Conservation (phyloP, 1,139 yeast species). For the Kurtzmaniella quercitrusa region DNA sequence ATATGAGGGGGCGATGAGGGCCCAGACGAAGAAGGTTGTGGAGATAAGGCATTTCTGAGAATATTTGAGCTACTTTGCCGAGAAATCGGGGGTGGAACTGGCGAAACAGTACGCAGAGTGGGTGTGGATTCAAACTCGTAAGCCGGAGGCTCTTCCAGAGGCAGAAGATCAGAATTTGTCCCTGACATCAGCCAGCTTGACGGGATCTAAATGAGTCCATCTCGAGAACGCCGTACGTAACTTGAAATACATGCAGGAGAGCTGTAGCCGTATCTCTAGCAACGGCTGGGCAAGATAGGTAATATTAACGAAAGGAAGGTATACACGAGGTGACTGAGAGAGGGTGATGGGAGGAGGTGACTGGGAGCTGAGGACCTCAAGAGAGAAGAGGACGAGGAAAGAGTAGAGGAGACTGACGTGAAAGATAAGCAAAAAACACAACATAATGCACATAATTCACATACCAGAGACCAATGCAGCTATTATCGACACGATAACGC, state of each 20-base stretch:
- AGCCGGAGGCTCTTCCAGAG: slow-evolving; percentile 10
- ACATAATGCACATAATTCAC: too few relatives aligned
- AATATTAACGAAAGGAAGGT: too few relatives aligned
- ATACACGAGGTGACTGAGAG: too few relatives aligned
- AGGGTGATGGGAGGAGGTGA: too few relatives aligned
- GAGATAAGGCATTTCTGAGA: slow-evolving; percentile 1
- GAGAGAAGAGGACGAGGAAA: too few relatives aligned
- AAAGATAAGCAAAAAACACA: too few relatives aligned
- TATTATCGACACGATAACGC: not conserved
- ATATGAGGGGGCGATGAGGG: slow-evolving; percentile 4
- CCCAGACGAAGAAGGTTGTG: not conserved
- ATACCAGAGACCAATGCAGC: too few relatives aligned
- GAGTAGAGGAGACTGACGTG: too few relatives aligned
- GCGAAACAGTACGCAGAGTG: not conserved
- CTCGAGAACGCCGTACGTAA: not conserved
- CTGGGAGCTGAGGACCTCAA: not conserved
- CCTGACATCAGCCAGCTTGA: not conserved
- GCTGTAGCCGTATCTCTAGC: too few relatives aligned
- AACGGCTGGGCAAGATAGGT: too few relatives aligned
- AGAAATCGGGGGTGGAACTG: slow-evolving; percentile 12
- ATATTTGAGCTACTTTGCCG: slow-evolving; percentile 15
- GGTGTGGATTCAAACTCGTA: slow-evolving; percentile 6
- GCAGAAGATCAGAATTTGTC: not conserved
- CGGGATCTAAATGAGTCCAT: not conserved
- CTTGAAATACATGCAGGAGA: not conserved